phyloP scores from a whole-genome alignment of 768 basidiomycete species.

The Cystoderma amianthinum region DNA sequence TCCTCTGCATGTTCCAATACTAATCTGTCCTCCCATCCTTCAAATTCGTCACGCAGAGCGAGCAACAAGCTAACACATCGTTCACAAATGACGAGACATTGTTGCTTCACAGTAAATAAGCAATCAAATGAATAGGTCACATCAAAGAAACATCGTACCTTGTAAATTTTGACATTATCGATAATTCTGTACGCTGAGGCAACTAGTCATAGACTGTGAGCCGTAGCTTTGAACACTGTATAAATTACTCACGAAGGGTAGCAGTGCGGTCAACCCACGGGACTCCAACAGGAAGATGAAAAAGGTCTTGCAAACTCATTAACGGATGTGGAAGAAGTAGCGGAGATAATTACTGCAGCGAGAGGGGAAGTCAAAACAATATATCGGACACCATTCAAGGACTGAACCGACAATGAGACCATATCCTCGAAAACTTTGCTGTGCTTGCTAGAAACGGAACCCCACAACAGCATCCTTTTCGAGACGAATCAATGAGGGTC shows the following conservation, averaged over 20 bases:
- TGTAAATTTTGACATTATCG: slow-evolving; percentile 30
- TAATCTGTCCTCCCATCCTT: slow-evolving; percentile 22
- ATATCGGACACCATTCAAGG: too few relatives aligned
- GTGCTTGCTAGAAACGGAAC: too few relatives aligned
- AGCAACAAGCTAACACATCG: slow-evolving; percentile 23
- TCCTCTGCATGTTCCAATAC: slow-evolving; percentile 25
- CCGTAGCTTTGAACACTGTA: too few relatives aligned
- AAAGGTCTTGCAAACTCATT: slow-evolving; percentile 18
- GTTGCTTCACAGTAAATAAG: slow-evolving; percentile 20
- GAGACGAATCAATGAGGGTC: too few relatives aligned
- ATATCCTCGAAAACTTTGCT: too few relatives aligned
- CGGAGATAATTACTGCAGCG: too few relatives aligned
- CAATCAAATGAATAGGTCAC: not conserved
- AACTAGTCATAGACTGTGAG: too few relatives aligned
- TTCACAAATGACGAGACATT: slow-evolving; percentile 24
- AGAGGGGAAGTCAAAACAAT: too few relatives aligned
- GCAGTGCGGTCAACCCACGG: slow-evolving; percentile 19
- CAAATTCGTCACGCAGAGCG: slow-evolving; percentile 20
- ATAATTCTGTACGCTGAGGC: slow-evolving; percentile 17
- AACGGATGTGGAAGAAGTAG: slow-evolving; percentile 2
- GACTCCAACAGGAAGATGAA: slow-evolving; percentile 14
- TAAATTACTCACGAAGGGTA: slow-evolving; percentile 16
- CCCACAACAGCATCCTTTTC: too few relatives aligned
- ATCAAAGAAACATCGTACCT: slow-evolving; percentile 14
- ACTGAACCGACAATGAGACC: too few relatives aligned